Base-by-base conservation (phyloP, 2,329 filamentous ascomycete genomes). In the Polychaeton citri region DNA sequence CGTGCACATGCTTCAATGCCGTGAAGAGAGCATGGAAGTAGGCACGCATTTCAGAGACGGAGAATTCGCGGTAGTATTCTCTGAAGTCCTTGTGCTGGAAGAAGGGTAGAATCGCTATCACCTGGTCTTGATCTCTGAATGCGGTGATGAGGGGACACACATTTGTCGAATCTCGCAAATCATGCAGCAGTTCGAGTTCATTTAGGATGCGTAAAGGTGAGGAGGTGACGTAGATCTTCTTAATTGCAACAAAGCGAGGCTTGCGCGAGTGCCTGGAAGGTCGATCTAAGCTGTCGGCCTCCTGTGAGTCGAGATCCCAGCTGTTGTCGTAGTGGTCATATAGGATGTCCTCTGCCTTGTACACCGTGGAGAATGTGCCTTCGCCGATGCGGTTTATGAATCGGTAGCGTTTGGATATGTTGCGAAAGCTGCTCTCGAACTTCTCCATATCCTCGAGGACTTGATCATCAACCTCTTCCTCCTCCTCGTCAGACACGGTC, bases 151-250 rank as follows among this genome's bases (percentile, higher is more conserved):
- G 72, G 21, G 90, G 88, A 49, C 90, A 96, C 18, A 98, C 87
- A 2, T 84, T 85, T 26, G 76, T 71, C 40, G 81, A 93, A 38
- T 81, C 74, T 34, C 81, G 75, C 6, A 98, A 72, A 54, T 94
- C 86, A 55, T 93, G 77, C 16, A 98, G 74, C 16, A 98, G 71
- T 50, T 96, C 88, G 13, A 98, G 76, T 61, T 98, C 90, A 62
- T 98, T 98, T 54, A 93, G 75, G 48, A 98, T 96, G 32, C 90
- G 82, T 19, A 79, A 71, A 0, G 90, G 90, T 47, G 86, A 95
- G 43, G 87, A 95, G 1, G 92, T 98, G 45, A 96, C 90, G 59
- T 98, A 98, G 49, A 98, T 98, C 65, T 98, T 98, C 65, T 98
- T 98, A 60, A 98, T 83, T 15, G 92, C 90, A 43, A 98, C 92